Base-by-base conservation (phyloP, 371 early-diverging fungal species). In the Mortierella sp. region DNA sequence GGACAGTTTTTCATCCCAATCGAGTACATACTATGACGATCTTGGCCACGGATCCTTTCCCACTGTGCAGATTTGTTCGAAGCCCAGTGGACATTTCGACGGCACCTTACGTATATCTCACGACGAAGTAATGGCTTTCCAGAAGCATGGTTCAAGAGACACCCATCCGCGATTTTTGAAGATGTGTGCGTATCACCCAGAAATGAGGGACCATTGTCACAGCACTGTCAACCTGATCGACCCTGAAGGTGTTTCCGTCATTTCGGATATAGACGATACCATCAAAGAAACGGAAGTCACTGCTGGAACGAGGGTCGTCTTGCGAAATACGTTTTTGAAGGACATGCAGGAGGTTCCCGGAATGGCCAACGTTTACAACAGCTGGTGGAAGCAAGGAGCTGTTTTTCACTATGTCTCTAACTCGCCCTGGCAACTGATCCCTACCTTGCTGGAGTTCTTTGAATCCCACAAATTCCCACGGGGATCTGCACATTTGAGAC, bases 321-420 rank as follows among this genome's bases (percentile, higher is more conserved):
- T 93, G 30, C 83, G 89, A 43, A 89, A 89, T 12, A 92, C 93
- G 2, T 91, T 96, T 56, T 88, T 92, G 58, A 83, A 80, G 23
- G 85, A 85, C 1, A 76, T 76, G 78, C 55, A 46, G 24, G 78
- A 80, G 34, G 81, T 82, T 10, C 60, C 73, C 9, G 85, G 82
- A 1, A 83, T 82, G 83, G 71, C 82, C 6, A 34, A 67, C 1
- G 74, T 72, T 5, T 83, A 83, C 53, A 67, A 57, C 38, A 24
- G 64, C 18, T 83, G 83, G 83, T 88, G 89, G 78, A 63, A 84
- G 2, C 81, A 83, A 62, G 91, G 91, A 8, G 90, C 88, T 16
- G 86, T 89, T 8, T 86, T 96, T 54, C 97, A 97, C 78, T 97
- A 96, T 79, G 96, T 97, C 13, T 91, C 91, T 53, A 95, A 95